Conservation (phyloP, 805 yeast genomes). For the Ogataea trehalophila region DNA sequence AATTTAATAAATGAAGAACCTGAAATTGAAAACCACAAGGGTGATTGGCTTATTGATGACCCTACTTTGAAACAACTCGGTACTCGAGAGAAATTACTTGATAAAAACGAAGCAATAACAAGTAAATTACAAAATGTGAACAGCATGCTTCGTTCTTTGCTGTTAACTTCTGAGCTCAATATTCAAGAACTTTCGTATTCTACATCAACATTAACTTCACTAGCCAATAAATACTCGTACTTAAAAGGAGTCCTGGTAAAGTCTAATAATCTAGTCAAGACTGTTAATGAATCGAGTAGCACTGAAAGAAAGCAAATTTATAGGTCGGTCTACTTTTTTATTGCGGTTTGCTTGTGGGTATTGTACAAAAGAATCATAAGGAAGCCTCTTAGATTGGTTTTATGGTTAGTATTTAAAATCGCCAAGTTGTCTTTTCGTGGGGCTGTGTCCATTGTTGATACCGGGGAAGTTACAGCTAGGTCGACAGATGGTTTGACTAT, state of each 20-base stretch:
- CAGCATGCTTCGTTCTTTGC: slow-evolving; percentile 43
- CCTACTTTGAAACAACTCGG: slow-evolving; percentile 23
- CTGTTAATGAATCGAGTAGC: slow-evolving; percentile 48
- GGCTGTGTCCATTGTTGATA: slow-evolving; percentile 4
- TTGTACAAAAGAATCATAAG: slow-evolving; percentile 44
- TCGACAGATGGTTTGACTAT: not conserved
- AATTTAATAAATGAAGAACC: not conserved
- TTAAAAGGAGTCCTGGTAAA: slow-evolving; percentile 38
- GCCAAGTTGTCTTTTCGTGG: slow-evolving; percentile 22
- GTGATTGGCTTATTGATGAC: slow-evolving; percentile 27
- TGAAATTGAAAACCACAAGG: not conserved
- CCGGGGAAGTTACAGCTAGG: not conserved
- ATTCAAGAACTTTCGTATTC: slow-evolving; percentile 44
- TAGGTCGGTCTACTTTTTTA: slow-evolving; percentile 41
- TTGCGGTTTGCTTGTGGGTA: slow-evolving; percentile 43
- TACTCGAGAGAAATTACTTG: slow-evolving; percentile 37
- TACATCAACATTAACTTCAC: slow-evolving; percentile 34
- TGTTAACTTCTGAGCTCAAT: slow-evolving; percentile 48
- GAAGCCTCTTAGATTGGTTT: slow-evolving; percentile 37
- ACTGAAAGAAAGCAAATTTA: slow-evolving; percentile 46
- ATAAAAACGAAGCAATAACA: slow-evolving; percentile 44
- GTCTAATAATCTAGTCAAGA: slow-evolving; percentile 42
- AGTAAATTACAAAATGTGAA: slow-evolving; percentile 42
- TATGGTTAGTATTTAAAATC: slow-evolving; percentile 43
- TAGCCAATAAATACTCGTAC: slow-evolving; percentile 38